These are phyloP conservation scores for Rubroshorea leprosula DNA, from an alignment of 345 rosid species.

Conservation along the genomic window DNA sequence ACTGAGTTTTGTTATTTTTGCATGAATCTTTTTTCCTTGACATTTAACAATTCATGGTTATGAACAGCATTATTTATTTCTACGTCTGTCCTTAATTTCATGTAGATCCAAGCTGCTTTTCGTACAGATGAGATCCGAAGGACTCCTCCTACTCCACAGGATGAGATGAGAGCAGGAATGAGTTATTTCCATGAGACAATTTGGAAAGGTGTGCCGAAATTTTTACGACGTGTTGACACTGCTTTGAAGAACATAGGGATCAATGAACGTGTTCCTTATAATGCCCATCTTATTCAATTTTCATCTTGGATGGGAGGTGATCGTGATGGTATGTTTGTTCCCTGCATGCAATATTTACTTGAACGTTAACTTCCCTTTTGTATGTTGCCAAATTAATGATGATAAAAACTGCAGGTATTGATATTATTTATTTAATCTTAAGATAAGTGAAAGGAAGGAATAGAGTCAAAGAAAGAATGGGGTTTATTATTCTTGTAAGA, in stretches of 20 bases:
- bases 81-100: constrained; percentile 7
- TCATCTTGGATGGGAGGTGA: constrained; percentile 99
- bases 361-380: too few relatives aligned
- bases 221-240: constrained; percentile 92
- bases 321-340: constrained; percentile 66
- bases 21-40: not conserved
- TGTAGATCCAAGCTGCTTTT: constrained; percentile 97
- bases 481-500: too few relatives aligned
- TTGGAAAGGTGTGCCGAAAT: constrained; percentile 90
- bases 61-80: too few relatives aligned
- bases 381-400: too few relatives aligned
- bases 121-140: constrained; percentile 96
- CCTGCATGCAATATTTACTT: too few relatives aligned
- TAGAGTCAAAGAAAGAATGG: too few relatives aligned
- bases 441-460: too few relatives aligned
- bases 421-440: too few relatives aligned
- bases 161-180: constrained; percentile 99
- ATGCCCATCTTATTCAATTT: constrained; percentile 90
- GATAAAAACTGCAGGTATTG: too few relatives aligned
- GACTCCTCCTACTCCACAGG: constrained; percentile 97
- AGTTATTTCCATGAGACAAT: constrained; percentile 98
- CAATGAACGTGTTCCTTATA: constrained; percentile 80
- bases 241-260: constrained; percentile 90
- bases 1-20: not conserved
- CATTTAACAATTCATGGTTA: too few relatives aligned